Evolutionary conservation across 176 grass and related monocot genomes (phyloP), one percentile per base, ranked within the genome.

Genomic region (Aegilops speltoides): DNA sequence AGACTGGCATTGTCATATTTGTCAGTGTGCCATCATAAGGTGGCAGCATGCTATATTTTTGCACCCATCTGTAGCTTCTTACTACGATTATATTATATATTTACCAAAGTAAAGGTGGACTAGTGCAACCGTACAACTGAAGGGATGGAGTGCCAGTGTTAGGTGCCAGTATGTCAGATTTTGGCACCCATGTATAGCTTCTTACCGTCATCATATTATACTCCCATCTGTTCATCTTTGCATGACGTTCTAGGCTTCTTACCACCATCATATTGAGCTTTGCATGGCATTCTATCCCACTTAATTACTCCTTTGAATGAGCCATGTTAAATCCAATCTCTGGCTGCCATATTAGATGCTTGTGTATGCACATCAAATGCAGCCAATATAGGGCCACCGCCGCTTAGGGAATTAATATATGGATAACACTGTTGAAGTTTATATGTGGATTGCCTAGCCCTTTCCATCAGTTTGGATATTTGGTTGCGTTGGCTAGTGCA

Each of bases 41-140:
- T 74, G 59, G 28, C 23, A 46, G 7, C 19, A 62, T 62, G 52
- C 25, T 46, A 83, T 54, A 66, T 40, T 68, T 74, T 17, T 5
- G 79, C 46, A 45, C 22, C 61, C 12, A 77, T 77, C 9, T 88
- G 8, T 77, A 68, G 72, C 56, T 83, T 66, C 59, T 45, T 50
- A 25, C 24, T 6, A 31, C 64, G 8, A 59, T 16, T 36, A 60
- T 73, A 59, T 22, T 60, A 14, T 54, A 48, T 67, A 56, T 57
- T 68, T 41, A 20, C n/a, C 23, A 68, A 89, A 52, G 43, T 85
- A 26, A 57, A 40, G n/a, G 3, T 64, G 46, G 23, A 41, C 59
- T 38, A 10, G 4, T 45, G 41, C 56, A 64, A 78, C 1, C 45
- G 9, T 74, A 63, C 34, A 64, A 78, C 4, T 69, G 20, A 41